Base-by-base conservation (phyloP, 225 moss, liverwort and hornwort species). In the Anthoceros angustus region DNA sequence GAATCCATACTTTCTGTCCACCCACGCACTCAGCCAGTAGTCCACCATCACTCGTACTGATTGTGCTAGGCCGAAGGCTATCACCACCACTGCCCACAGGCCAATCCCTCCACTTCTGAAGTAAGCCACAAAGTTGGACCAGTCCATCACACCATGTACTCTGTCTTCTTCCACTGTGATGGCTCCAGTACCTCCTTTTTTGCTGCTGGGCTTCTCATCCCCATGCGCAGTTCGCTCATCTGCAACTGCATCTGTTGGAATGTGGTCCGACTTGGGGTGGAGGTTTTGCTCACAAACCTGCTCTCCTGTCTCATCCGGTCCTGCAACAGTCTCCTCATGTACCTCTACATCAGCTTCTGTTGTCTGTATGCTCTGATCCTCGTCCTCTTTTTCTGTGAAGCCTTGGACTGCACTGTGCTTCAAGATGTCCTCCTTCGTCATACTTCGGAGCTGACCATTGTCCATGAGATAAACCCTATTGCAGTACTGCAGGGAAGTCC, bases 1-100 rank as follows among this genome's bases (percentile, higher is more conserved):
- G n/a, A 85, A 63, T 18, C 86, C 68, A 46, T 82, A 89, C 42
- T 73, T 50, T 11, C 74, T 15, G 46, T 72, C 79, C 2, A 89
- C 86, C 98, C 98, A 98, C 6, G 79, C 71, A 68, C 83, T 80
- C 25, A 98, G 12, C 92, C 98, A 98, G 61, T 80, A 92, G 68
- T 98, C 92, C 62, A 80, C 77, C 84, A 86, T 86, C 32, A 98
- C 89, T 32, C 98, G 80, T 61, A 92, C 85, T 63, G 86, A 78
- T 79, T 92, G 92, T 42, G 73, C 84, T 66, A 84, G 66, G 8
- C 80, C 7, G 71, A 92, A 87, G 5, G 85, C 25, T 12, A 69
- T 11, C 5, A 70, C 21, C 41, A 87, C 71, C 8, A 78, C 23
- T 16, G 63, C 64, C 63, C 80, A 67, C 42, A 87, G 77, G 26